These are phyloP conservation scores for Aspergillus floridensis DNA, from an alignment of 2,329 filamentous ascomycete species.

Conservation along the genomic window DNA sequence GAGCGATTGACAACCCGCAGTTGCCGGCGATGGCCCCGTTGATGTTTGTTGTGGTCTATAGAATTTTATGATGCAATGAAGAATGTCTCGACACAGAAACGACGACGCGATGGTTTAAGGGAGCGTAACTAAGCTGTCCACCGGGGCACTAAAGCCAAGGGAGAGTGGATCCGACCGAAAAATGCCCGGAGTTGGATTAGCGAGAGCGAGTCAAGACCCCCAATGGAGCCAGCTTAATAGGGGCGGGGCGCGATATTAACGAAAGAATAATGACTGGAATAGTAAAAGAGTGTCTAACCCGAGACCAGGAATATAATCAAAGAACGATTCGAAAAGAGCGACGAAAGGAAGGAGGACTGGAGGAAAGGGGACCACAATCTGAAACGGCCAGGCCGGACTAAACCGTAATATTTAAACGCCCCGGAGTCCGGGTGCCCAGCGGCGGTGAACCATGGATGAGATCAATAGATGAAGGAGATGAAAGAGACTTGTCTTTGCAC, in stretches of 20 bases:
- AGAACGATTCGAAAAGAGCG: constrained; percentile 35
- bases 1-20: constrained; percentile 11
- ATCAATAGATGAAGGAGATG: background rate
- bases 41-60: constrained; percentile 25
- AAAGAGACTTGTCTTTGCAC: background rate
- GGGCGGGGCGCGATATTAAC: constrained; percentile 8
- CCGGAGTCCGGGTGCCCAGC: constrained; percentile 31
- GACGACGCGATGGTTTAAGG: constrained; percentile 16
- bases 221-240: constrained; percentile 7
- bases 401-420: constrained; percentile 19
- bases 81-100: constrained; percentile 28
- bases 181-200: constrained; percentile 16
- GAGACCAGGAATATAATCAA: constrained; percentile 24
- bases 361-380: constrained; percentile 24
- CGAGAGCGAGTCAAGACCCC: constrained; percentile 13
- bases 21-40: constrained; percentile 17
- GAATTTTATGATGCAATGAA: constrained; percentile 26
- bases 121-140: constrained; percentile 19
- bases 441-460: constrained; percentile 22
- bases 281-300: constrained; percentile 31
- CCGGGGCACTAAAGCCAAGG: constrained; percentile 16
- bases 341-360: constrained; percentile 30
- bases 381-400: constrained; percentile 21
- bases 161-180: constrained; percentile 22
- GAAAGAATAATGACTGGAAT: constrained; percentile 7